These are phyloP conservation scores for Sclerotinia nivalis DNA, from an alignment of 2,329 filamentous ascomycete species.

Conservation along the genomic window DNA sequence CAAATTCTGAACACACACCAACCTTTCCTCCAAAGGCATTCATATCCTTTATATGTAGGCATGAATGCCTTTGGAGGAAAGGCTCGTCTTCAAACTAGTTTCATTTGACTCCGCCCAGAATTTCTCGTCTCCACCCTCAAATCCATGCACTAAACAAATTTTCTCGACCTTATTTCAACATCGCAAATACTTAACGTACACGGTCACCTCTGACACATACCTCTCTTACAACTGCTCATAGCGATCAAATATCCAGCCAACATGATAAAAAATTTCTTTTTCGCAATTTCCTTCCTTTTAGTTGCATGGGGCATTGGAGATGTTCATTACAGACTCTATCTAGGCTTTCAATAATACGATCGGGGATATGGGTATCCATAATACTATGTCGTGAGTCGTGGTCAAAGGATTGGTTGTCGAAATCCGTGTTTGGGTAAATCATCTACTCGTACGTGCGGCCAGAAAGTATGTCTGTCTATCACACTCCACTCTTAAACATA, in stretches of 20 bases:
- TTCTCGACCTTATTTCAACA: conserved; percentile 31
- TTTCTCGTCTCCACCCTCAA: background rate
- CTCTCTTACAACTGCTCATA: conserved; percentile 32
- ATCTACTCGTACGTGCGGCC: no score
- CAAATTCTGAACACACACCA: background rate
- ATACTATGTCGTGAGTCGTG: conserved; percentile 5
- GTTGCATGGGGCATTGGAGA: background rate
- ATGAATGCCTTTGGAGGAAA: background rate
- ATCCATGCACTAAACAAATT: conserved; percentile 23
- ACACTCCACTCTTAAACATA: no score
- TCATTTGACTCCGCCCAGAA: no score
- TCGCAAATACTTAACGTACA: conserved; percentile 36
- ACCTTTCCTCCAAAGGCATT: conserved; percentile 13
- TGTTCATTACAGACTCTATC: background rate
- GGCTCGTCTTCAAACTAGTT: background rate
- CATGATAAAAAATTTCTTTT: background rate
- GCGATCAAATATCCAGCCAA: conserved; percentile 15
- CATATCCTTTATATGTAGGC: background rate
- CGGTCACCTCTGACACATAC: conserved; percentile 28
- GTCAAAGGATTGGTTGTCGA: conserved; percentile 10
- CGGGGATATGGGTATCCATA: background rate
- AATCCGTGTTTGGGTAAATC: background rate
- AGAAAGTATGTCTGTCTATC: no score
- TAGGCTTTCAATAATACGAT: background rate
- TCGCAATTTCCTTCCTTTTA: background rate